Base-by-base conservation (phyloP, 148 eudicot genomes). In the Selenicereus undatus region DNA sequence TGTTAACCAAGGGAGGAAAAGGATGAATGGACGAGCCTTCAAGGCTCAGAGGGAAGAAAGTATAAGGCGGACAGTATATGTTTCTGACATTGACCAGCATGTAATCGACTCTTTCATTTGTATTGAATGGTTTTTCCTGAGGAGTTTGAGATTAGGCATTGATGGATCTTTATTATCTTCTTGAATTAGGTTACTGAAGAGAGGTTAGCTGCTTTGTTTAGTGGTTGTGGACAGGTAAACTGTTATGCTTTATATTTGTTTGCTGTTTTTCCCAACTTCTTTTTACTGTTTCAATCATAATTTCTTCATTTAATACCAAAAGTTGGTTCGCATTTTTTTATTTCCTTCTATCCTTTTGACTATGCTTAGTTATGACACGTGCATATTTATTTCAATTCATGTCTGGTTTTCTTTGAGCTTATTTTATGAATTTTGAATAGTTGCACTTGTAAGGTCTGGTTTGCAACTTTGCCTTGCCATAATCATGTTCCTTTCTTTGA, bases 41-140 rank as follows among this genome's bases (percentile, higher is more conserved):
- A 90, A 91, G 81, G 96, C 94, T 79, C 97, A 91, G 84, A 86
- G 94, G 85, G 97, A 91, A 85, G 98, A 91, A 84, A 93, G 97
- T 76, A 83, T 95, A 73, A 90, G 93, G 86, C 90, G 98, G 78
- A 95, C 98, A 3, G 97, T 93, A 43, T 95, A 95, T 89, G 98
- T 95, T 35, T 91, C 96, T 79, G 98, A 95, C 78, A 89, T 95
- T 79, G 94, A 90, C 84, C 94, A 89, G 58, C 90, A 87, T 83
- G 98, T 95, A 88, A 87, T 80, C 35, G 0, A 10, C 58, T 17
- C 8, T 51, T 73, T 42, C 11, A 69, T 43, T 73, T 36, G 6
- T 32, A 58, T 20, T 24, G n/a, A 76, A 35, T 60, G 29, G 50
- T 39, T 6, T 42, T 52, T 58, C 11, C 29, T 75, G 5, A 11